Conservation (phyloP, 139 green algal species). For the Nannochloris sp. region DNA sequence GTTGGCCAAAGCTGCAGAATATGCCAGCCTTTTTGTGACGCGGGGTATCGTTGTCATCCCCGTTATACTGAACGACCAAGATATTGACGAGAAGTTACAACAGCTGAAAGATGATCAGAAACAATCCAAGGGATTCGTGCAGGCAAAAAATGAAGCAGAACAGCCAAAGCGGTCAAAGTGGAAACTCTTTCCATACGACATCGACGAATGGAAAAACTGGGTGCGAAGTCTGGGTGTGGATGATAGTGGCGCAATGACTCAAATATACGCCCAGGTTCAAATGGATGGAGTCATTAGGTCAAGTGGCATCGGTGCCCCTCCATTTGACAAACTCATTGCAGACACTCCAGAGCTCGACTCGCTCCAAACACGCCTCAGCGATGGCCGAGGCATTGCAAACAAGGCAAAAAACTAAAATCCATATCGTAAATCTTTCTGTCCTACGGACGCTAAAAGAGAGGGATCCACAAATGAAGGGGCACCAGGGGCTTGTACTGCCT, state of each 20-base stretch:
- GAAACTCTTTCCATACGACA: constrained; percentile 42
- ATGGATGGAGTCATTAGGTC: constrained; percentile 79
- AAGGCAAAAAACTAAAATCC: constrained; percentile 17
- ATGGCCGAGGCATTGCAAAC: constrained; percentile 11
- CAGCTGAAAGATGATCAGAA: constrained; percentile 57
- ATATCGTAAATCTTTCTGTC: constrained; percentile 26
- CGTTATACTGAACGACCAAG: constrained; percentile 27
- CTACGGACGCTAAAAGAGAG: constrained; percentile 18
- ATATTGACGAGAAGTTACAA: constrained; percentile 48
- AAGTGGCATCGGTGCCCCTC: constrained; percentile 60
- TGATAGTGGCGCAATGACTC: constrained; percentile 25
- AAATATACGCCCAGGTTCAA: constrained; percentile 58
- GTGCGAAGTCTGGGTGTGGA: constrained; percentile 27
- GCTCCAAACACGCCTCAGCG: constrained; percentile 60
- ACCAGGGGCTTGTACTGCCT: neutral
- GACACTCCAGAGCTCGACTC: constrained; percentile 66
- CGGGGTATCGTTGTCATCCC: constrained; percentile 58
- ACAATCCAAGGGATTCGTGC: constrained; percentile 8
- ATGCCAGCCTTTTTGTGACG: constrained; percentile 45
- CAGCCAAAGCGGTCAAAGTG: constrained; percentile 23
- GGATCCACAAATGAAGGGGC: constrained; percentile 9
- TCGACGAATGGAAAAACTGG: constrained; percentile 63
- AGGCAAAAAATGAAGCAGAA: constrained; percentile 37
- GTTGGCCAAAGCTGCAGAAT: constrained; percentile 42
- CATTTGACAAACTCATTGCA: constrained; percentile 64